Conservation (phyloP, 2,329 filamentous ascomycete genomes). For the Sporothrix luriei region DNA sequence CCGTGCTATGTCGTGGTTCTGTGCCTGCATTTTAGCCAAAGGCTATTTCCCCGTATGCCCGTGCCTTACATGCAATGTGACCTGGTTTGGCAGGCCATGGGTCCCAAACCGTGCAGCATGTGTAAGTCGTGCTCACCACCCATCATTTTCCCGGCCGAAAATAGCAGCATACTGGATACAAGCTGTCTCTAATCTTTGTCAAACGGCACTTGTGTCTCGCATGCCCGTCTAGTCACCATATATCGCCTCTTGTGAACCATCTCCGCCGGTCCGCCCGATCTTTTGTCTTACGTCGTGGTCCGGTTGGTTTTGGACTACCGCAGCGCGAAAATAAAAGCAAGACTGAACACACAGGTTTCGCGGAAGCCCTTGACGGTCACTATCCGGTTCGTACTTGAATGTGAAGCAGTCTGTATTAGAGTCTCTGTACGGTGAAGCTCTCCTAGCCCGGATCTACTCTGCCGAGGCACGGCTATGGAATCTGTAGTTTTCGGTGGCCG, state of each 20-base stretch:
- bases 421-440: neutral
- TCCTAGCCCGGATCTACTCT: slow-evolving; percentile 31
- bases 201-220: slow-evolving; percentile 15
- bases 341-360: too few species aligned
- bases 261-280: slow-evolving; percentile 26
- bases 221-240: neutral
- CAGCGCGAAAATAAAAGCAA: neutral
- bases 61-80: neutral
- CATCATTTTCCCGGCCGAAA: neutral
- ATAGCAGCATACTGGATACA: neutral
- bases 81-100: neutral
- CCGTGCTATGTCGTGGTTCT: neutral
- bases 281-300: neutral
- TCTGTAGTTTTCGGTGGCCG: neutral
- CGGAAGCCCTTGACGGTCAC: neutral
- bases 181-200: neutral
- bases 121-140: neutral
- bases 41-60: neutral
- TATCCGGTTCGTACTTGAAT: neutral
- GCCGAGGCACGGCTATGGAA: slow-evolving; percentile 32
- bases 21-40: slow-evolving; percentile 7
- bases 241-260: slow-evolving; percentile 8
- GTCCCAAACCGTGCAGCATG: neutral
- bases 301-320: neutral
- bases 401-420: neutral